Base-by-base conservation (phyloP, 768 basidiomycete species). In the Chalciporus pseudorubinellus region DNA sequence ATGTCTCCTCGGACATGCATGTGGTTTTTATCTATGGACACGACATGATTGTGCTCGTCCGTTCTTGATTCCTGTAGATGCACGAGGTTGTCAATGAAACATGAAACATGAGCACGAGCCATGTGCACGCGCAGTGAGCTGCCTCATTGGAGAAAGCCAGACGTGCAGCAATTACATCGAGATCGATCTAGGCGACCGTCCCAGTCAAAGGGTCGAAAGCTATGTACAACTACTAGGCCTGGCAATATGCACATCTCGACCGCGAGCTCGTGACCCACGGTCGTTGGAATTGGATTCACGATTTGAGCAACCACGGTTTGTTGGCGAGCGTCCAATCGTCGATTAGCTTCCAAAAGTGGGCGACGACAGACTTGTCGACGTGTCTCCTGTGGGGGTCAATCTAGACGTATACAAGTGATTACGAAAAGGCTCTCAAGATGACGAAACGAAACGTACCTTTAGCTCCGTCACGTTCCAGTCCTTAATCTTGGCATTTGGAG, bases 381-480 rank as follows among this genome's bases (percentile, higher is more conserved):
- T 98, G 94, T 57, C 97, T 81, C 55, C 92, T 80, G 56, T 85
- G 78, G 12, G 85, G 87, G 61, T 99, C 95, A 59, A 98, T 93
- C 95, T 97, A 52, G 1, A 21, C 2, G 9, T 7, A 7, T 4
- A 24, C 36, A 12, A 14, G 9, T 22, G 11, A 12, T 12, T 13
- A 45, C 16, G 24, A 24, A 29, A 28, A 39, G 20, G 31, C 16
- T 3, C 28, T 0, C 0, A 16, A 31, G 14, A 14, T 16, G 50
- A 45, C 47, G 19, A 31, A 10, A 50, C 39, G 4, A 16, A 16
- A 50, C 72, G 43, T 6, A 90, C 95, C 80, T 92, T 93, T 55
- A 98, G 79, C 63, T 95, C 91, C 0, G 89, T 89, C 16, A 99
- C 95, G 59, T 98, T 98, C 97, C 97, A 98, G 54, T 95, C 92